These are phyloP conservation scores for Pelargonium cotyledonis DNA, from an alignment of 441 rosid genomes.

Conservation along the genomic window DNA sequence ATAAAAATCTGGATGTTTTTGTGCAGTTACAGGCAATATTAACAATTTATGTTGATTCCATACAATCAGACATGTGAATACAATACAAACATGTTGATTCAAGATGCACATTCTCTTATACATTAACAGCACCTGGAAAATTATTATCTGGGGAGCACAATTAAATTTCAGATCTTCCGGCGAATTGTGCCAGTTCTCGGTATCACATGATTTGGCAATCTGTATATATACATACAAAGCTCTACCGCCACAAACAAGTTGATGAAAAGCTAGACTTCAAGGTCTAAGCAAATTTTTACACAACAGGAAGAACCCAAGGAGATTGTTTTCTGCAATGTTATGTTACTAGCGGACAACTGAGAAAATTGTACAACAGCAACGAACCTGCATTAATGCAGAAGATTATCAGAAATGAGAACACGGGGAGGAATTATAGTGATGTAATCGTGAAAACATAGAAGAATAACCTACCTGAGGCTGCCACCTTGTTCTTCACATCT, in stretches of 20 bases:
- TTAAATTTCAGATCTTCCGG: not conserved
- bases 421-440: not conserved
- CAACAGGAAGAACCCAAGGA: not conserved
- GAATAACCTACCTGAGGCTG: not conserved
- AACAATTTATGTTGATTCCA: too few species aligned
- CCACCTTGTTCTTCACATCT: constrained; percentile 3
- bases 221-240: not conserved
- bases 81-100: too few species aligned
- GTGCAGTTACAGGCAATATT: too few species aligned
- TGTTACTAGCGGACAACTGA: not conserved
- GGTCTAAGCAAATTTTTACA: not conserved
- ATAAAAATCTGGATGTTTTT: too few species aligned
- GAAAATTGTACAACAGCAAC: not conserved
- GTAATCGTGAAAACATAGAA: not conserved
- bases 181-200: not conserved
- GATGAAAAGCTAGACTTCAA: not conserved
- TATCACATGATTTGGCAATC: not conserved
- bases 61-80: too few species aligned
- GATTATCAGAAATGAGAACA: not conserved
- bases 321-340: not conserved
- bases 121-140: too few species aligned
- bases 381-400: not conserved
- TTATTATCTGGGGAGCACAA: not conserved
- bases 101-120: too few species aligned
- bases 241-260: not conserved